phyloP scores from a whole-genome alignment of 371 early-diverging fungal species.

The Mycotypha africana region DNA sequence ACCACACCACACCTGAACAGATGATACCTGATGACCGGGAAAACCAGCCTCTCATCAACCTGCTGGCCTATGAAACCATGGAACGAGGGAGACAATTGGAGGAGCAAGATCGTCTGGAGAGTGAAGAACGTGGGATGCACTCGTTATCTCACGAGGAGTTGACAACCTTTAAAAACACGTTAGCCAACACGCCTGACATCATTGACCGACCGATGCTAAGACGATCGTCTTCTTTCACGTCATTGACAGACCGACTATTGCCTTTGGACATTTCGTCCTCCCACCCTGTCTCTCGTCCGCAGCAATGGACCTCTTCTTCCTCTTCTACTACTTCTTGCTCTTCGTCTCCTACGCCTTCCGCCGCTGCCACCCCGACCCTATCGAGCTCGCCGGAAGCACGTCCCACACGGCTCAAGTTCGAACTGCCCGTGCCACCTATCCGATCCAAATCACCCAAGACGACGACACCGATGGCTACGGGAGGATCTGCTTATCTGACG shows the following conservation, averaged over 20 bases:
- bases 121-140: neutral
- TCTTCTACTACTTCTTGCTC: too few species aligned
- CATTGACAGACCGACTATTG: conserved; percentile 16
- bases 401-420: conserved; percentile 14
- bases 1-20: neutral
- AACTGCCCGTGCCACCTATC: conserved; percentile 10
- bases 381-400: neutral
- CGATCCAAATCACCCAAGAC: conserved; percentile 16
- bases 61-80: conserved; percentile 8
- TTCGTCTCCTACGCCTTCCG: too few species aligned
- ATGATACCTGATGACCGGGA: neutral
- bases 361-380: too few species aligned
- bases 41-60: conserved; percentile 5
- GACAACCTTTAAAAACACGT: too few species aligned
- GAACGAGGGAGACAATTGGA: conserved; percentile 4
- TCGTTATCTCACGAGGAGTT: too few species aligned
- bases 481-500: neutral
- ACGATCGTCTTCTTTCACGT: conserved; percentile 15
- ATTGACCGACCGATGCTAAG: conserved; percentile 7
- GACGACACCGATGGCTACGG: too few species aligned
- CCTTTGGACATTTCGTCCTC: conserved; percentile 5
- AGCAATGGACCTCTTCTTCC: too few species aligned
- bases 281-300: too few species aligned
- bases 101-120: neutral
- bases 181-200: neutral